Base-by-base conservation (phyloP, 805 yeast genomes). In the Wickerhamomyces rabaulensis region DNA sequence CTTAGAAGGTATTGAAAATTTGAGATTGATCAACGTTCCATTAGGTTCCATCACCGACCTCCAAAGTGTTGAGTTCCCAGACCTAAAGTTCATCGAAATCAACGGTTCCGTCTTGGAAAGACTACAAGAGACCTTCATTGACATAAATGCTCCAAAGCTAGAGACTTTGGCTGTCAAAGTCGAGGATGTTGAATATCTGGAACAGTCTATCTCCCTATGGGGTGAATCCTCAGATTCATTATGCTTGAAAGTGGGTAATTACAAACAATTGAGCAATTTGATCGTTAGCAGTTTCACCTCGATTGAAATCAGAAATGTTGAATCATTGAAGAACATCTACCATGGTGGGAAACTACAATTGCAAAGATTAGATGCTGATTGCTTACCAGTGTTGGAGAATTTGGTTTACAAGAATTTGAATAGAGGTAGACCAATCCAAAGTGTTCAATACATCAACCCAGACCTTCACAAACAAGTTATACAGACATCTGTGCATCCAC, bases 101-200 rank as follows among this genome's bases (percentile, higher is more conserved):
- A 45, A 45, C 21, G 44, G 47, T 12, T 13, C 41, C 6, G 37
- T 45, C 2, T 26, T 46, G 5, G 48, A 42, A 16, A 29, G 42
- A 15, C 23, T 38, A 16, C 37, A 27, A 19, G 33, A 33, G 3
- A 7, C 20, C 5, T 9, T 33, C 17, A 33, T 33, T 16, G 36
- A 33, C 12, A 33, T 33, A 33, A 42, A 39, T 13, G 33, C 45
- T 29, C 45, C 45, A 26, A 38, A 42, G 15, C 19, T 46, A 6
- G 33, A 42, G 2, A 56, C 55, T 1, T 17, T 37, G 6, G 52
- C 50, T n/a, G 55, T 45, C 17, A 55, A 33, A 3, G 47, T 43
- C 9, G 59, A 42, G 15, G 42, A 46, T 13, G 31, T 46, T 15
- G 45, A 46, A 26, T 39, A 42, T 16, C 21, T 46, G 7, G 29